These are phyloP conservation scores for Perkinsus olseni DNA, from an alignment of 169 alveolate species.

Conservation along the genomic window DNA sequence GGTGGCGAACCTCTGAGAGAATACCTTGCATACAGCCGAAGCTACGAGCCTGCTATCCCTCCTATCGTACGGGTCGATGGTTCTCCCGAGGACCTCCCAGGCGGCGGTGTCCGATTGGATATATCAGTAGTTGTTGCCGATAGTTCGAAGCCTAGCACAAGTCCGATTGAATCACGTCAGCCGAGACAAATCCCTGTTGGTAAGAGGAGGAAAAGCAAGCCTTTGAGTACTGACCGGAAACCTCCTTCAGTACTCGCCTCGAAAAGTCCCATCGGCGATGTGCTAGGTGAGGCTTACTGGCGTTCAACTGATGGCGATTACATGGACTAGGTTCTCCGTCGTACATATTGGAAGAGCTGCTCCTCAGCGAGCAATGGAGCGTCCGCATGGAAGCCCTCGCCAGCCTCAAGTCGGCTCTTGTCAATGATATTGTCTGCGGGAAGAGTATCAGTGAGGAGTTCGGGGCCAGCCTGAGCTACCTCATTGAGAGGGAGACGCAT, in stretches of 20 bases:
- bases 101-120: background rate
- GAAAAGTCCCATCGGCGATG: background rate
- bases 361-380: background rate
- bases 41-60: background rate
- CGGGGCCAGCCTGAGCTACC: background rate
- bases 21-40: background rate
- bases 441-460: background rate
- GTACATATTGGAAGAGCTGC: background rate
- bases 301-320: background rate
- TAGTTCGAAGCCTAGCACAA: background rate
- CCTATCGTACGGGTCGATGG: background rate
- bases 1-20: background rate
- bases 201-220: no score
- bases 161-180: background rate
- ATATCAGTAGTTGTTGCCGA: background rate
- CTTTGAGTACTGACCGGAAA: no score
- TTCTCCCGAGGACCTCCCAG: background rate
- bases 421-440: background rate
- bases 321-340: background rate
- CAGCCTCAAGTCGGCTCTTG: background rate
- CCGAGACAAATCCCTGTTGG: no score
- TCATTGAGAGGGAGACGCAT: background rate
- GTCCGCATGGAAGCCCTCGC: background rate
- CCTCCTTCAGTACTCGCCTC: no score
- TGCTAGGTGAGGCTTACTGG: background rate